Evolutionary conservation across 768 basidiomycete genomes (phyloP).

Genomic region (Boletus insuetus): DNA sequence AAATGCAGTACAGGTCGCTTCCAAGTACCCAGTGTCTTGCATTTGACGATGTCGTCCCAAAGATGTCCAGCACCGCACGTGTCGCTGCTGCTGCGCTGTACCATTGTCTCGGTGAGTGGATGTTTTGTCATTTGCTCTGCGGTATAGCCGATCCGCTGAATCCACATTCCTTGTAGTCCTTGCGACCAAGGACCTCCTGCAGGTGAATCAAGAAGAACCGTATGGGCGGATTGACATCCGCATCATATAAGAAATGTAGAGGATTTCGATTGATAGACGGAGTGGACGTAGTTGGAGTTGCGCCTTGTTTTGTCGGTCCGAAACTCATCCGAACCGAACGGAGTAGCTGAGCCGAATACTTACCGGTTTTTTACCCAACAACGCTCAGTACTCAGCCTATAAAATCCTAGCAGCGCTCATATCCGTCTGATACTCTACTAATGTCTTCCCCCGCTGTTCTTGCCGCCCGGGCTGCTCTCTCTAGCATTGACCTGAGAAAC

Average conservation of each 20-base stretch:
- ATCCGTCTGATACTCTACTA: constrained; percentile 8
- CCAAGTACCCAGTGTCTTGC: constrained; percentile 47
- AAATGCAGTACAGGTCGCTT: constrained; percentile 68
- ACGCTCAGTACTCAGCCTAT: background rate
- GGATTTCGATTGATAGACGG: background rate
- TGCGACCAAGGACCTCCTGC: constrained; percentile 69
- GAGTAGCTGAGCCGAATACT: background rate
- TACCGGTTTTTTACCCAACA: background rate
- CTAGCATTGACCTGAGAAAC: constrained; percentile 70
- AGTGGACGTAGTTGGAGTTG: background rate
- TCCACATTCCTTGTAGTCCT: constrained; percentile 48
- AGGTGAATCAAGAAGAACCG: constrained; percentile 55
- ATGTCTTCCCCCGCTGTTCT: constrained; percentile 62
- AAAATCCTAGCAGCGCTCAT: constrained; percentile 1
- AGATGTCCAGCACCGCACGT: constrained; percentile 62
- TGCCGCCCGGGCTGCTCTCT: constrained; percentile 62
- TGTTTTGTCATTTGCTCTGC: background rate
- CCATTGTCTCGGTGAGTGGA: constrained; percentile 70
- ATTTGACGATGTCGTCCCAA: constrained; percentile 69
- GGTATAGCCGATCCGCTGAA: background rate
- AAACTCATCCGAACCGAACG: background rate
- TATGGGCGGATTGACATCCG: constrained; percentile 53
- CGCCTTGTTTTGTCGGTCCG: constrained; percentile 4
- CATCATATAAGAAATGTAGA: constrained; percentile 29
- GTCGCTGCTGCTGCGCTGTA: constrained; percentile 83